A percentile compares a stretch with the other conserved stretches of the same genome.
Evolutionary conservation across 208 protist genomes (phyloP).

Genomic region (Leishmania braziliensis): DNA sequence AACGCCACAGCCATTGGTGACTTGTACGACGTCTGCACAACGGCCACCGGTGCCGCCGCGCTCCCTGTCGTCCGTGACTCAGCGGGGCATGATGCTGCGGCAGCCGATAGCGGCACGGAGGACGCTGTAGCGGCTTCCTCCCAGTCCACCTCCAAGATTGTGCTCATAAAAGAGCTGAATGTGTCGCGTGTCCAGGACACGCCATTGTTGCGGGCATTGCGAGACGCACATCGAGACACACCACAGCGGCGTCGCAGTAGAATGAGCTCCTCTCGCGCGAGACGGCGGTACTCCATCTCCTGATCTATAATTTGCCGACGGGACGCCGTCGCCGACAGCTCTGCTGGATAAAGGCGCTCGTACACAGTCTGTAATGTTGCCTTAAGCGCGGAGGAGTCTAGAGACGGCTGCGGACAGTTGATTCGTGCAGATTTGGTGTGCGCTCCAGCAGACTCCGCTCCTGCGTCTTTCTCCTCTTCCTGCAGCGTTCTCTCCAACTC

Average conservation of each 20-base stretch:
- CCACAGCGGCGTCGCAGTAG: slow-evolving; percentile 44
- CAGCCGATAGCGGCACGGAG: not conserved
- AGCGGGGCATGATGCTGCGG: not conserved
- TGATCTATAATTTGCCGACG: slow-evolving; percentile 36
- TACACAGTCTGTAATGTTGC: slow-evolving; percentile 49
- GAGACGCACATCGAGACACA: slow-evolving; percentile 8
- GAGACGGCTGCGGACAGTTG: not conserved
- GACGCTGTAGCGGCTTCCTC: not conserved
- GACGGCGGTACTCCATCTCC: slow-evolving; percentile 34
- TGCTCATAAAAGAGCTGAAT: slow-evolving; percentile 63
- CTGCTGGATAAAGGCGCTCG: slow-evolving; percentile 68
- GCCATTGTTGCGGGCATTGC: slow-evolving; percentile 3
- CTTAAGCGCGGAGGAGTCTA: slow-evolving; percentile 13
- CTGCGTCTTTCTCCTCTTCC: not conserved
- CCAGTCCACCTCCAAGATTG: slow-evolving; percentile 45
- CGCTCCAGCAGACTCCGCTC: not conserved
- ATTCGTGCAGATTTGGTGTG: not conserved
- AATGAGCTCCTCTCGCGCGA: slow-evolving; percentile 50
- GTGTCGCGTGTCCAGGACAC: slow-evolving; percentile 1
- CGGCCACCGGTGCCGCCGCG: not conserved
- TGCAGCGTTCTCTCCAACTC: slow-evolving; percentile 20
- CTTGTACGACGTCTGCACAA: slow-evolving; percentile 57
- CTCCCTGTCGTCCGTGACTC: not conserved
- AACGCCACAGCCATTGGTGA: slow-evolving; percentile 67
- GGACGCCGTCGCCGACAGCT: slow-evolving; percentile 29